phyloP scores from a whole-genome alignment of 768 basidiomycete genomes.

The Agaricus subrufescens region DNA sequence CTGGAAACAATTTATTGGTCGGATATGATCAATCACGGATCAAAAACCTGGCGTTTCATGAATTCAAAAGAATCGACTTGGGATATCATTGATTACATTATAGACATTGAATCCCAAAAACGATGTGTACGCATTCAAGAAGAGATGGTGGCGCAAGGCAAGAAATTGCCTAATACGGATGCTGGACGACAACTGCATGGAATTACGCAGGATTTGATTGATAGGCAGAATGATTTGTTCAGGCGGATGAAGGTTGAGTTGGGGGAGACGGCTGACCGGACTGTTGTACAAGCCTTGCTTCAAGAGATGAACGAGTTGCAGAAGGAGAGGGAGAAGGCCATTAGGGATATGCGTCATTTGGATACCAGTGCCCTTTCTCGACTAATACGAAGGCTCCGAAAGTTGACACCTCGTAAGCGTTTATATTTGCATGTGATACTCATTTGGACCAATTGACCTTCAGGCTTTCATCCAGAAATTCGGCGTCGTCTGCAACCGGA shows the following conservation, averaged over 20 bases:
- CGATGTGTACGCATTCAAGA: neutral
- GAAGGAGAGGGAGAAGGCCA: neutral
- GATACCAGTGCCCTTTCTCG: neutral
- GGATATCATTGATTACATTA: neutral
- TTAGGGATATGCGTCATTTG: neutral
- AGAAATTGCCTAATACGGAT: neutral
- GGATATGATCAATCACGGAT: neutral
- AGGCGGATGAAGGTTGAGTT: neutral
- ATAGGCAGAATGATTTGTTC: neutral
- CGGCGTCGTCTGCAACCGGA: too few relatives aligned
- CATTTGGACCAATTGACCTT: too few relatives aligned
- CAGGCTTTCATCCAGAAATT: too few relatives aligned
- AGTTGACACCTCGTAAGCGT: neutral
- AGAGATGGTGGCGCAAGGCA: neutral
- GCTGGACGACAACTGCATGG: neutral
- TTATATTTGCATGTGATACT: neutral
- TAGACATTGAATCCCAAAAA: neutral
- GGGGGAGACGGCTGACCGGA: neutral
- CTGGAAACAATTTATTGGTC: neutral
- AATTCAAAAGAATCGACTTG: neutral
- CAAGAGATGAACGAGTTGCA: neutral
- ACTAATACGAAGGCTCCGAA: neutral
- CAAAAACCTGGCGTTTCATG: neutral
- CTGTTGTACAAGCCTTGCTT: neutral
- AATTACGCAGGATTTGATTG: neutral